A percentile compares a stretch with the other conserved stretches of the same genome.
Evolutionary conservation across 805 yeast species (phyloP).

Genomic region (Suhomyces faveliae): DNA sequence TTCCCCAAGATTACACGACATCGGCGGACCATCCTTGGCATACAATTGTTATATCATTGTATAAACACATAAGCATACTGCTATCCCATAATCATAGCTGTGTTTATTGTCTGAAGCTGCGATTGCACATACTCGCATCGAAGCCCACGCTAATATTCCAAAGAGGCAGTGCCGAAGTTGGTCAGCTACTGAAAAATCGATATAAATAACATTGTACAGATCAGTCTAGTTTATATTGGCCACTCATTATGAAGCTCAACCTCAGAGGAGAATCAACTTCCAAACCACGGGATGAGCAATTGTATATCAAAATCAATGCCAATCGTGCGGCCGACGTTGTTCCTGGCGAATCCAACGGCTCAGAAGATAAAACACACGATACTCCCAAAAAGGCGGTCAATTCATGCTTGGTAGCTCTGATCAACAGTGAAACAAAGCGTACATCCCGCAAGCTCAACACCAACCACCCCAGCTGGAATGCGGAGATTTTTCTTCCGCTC

Average conservation of each 20-base stretch:
- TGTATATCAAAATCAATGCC: conserved; percentile 34
- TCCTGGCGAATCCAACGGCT: conserved; percentile 9
- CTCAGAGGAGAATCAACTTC: background rate
- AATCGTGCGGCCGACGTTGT: conserved; percentile 41
- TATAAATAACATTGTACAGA: too few species aligned
- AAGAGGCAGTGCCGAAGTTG: background rate
- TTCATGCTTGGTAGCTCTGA: conserved; percentile 36
- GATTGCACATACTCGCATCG: background rate
- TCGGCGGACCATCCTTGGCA: too few species aligned
- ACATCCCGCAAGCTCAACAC: conserved; percentile 34
- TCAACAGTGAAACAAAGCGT: conserved; percentile 29
- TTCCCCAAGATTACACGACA: too few species aligned
- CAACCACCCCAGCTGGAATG: conserved; percentile 42
- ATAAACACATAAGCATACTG: too few species aligned
- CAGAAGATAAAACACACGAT: background rate
- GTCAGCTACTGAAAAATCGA: too few species aligned
- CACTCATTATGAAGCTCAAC: background rate
- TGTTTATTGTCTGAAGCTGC: too few species aligned
- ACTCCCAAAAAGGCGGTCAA: conserved; percentile 23
- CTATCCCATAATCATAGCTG: too few species aligned
- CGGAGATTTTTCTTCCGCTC: conserved; percentile 31
- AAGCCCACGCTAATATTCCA: background rate
- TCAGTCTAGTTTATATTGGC: too few species aligned
- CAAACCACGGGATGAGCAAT: conserved; percentile 7
- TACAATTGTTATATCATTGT: too few species aligned